A percentile compares a stretch with the other conserved stretches of the same genome.
Conservation (phyloP, 2,329 filamentous ascomycete species). For the Ceratocystis cacaofunesta region DNA sequence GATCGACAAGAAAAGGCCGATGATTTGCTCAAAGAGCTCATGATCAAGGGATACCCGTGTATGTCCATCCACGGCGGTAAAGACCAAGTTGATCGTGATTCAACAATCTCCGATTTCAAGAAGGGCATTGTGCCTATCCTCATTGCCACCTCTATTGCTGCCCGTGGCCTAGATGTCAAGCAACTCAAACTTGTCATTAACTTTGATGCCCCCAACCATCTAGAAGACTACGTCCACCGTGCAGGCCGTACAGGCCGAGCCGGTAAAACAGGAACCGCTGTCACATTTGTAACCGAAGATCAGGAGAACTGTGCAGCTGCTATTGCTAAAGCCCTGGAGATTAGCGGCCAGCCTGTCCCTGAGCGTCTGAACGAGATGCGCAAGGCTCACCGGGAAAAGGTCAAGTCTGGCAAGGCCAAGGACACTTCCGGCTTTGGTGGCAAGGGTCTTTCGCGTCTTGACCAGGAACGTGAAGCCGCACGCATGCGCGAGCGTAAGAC, state of each 20-base stretch:
- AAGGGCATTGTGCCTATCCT: conserved; percentile 77
- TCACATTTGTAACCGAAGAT: conserved; percentile 83
- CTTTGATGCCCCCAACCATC: conserved; percentile 82
- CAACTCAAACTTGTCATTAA: conserved; percentile 93
- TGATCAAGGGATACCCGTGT: conserved; percentile 75
- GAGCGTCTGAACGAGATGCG: conserved; percentile 51
- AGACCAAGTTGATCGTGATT: conserved; percentile 84
- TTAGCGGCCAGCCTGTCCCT: conserved; percentile 74
- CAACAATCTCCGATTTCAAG: conserved; percentile 87
- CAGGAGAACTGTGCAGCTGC: conserved; percentile 84
- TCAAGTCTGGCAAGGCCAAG: conserved; percentile 84
- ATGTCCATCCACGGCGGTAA: conserved; percentile 91
- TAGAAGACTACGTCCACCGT: conserved; percentile 93
- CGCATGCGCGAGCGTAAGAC: conserved; percentile 75
- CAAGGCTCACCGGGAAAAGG: conserved; percentile 69
- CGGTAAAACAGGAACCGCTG: conserved; percentile 84
- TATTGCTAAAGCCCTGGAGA: conserved; percentile 79
- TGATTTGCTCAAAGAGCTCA: conserved; percentile 58
- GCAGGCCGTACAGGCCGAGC: conserved; percentile 87
- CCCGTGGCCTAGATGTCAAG: conserved; percentile 88
- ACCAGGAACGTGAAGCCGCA: conserved; percentile 78
- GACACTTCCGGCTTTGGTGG: conserved; percentile 83
- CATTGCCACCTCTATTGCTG: conserved; percentile 88
- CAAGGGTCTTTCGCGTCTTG: conserved; percentile 80
- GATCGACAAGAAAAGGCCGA: conserved; percentile 85